phyloP scores from a whole-genome alignment of 2,329 filamentous ascomycete species.

The Cercospora zeina region DNA sequence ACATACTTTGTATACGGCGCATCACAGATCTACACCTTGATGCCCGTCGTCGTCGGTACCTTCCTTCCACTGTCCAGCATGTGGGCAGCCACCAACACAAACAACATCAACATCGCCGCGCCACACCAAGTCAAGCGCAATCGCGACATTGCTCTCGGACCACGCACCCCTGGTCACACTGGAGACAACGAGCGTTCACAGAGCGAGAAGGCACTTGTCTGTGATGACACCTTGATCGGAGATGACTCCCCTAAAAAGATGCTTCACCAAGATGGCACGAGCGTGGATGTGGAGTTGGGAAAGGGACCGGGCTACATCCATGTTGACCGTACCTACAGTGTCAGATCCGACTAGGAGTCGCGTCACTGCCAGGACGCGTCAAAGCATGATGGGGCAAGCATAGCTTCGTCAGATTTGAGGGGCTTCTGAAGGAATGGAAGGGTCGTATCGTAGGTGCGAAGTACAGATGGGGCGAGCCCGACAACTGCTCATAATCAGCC shows the following conservation, averaged over 20 bases:
- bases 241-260: slow-evolving; percentile 25
- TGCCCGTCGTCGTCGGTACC: slow-evolving; percentile 60
- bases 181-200: slow-evolving; percentile 17
- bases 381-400: slow-evolving; percentile 15
- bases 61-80: slow-evolving; percentile 66
- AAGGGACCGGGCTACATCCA: slow-evolving; percentile 30
- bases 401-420: slow-evolving; percentile 20
- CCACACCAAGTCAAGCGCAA: slow-evolving; percentile 28
- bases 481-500: slow-evolving; percentile 18
- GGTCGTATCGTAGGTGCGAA: slow-evolving; percentile 1
- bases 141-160: slow-evolving; percentile 18
- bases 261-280: slow-evolving; percentile 21
- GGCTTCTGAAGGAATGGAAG: slow-evolving; percentile 8
- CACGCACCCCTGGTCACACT: slow-evolving; percentile 20
- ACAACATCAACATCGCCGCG: slow-evolving; percentile 32
- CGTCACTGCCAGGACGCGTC: slow-evolving; percentile 7
- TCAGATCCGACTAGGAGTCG: slow-evolving; percentile 27
- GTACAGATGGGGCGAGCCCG: slow-evolving; percentile 6
- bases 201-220: slow-evolving; percentile 31
- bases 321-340: slow-evolving; percentile 31
- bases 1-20: slow-evolving; percentile 53
- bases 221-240: slow-evolving; percentile 30
- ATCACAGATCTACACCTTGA: slow-evolving; percentile 56
- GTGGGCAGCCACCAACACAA: slow-evolving; percentile 56
- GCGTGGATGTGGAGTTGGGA: slow-evolving; percentile 32